Evolutionary conservation across 441 rosid genomes (phyloP), one percentile per base, ranked within the genome.

Genomic region (Aleurites moluccanus): DNA sequence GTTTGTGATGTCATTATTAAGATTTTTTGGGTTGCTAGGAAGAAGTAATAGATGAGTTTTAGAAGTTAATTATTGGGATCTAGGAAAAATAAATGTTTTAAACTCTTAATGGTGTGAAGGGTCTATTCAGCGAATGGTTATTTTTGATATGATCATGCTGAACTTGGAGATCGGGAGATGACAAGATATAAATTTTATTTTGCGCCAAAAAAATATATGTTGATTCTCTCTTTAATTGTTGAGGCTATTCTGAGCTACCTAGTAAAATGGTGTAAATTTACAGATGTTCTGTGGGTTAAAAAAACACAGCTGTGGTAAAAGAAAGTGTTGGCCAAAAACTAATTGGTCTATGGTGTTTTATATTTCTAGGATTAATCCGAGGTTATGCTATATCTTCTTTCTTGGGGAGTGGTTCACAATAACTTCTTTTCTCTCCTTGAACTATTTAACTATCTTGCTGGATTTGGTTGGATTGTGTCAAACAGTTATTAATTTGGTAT

Each of bases 361-460:
- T 56, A 23, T 56, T 23, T 56, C 61, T 23, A 56, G 15, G 15
- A 9, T 56, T 9, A 21, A 23, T 9, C 35, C 4, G n/a, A 35
- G 21, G 50, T 2, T 62, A 66, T 66, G 40, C 40, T 38, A 38
- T 38, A 38, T 68, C 20, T 69, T 68, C 20, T 60, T 45, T 42
- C 23, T 50, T 53, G 42, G 33, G 64, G 44, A 77, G 33, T 60
- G 44, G 20, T 40, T 11, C 38, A 13, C 14, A 44, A 18, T 28
- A 50, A 59, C 50, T 65, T 33, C 18, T 8, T 2, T 14, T 0
- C 3, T 57, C 45, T 71, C 67, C 27, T 16, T 16, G 70, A 76
- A 20, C 63, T 71, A 67, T 64, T 65, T 10, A 30, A 16, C 59
- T 57, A 28, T 70, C 64, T 64, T 42, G 33, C 44, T 71, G 62